Evolutionary conservation across 2,329 filamentous ascomycete genomes (phyloP).

Genomic region (Camptophora hylomeconis): DNA sequence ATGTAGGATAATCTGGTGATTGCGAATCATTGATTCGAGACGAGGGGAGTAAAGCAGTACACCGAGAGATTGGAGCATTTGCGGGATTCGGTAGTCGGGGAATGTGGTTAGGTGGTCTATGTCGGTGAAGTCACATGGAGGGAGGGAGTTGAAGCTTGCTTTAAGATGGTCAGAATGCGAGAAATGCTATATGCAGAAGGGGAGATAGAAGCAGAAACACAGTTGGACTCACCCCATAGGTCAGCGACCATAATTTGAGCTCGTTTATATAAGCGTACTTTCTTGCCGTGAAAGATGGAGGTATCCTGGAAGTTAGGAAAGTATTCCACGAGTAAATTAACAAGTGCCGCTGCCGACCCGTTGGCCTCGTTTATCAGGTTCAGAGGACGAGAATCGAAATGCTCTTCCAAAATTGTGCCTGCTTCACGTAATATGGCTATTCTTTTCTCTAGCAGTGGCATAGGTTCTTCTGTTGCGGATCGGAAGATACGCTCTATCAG

Average conservation of each 20-base stretch:
- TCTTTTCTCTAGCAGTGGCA: conserved; percentile 69
- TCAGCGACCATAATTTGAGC: conserved; percentile 95
- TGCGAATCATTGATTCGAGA: conserved; percentile 56
- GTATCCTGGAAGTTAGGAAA: conserved; percentile 73
- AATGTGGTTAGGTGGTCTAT: conserved; percentile 98
- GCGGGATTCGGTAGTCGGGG: conserved; percentile 93
- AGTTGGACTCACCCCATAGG: too few relatives aligned
- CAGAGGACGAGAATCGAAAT: conserved; percentile 61
- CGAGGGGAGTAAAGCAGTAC: conserved; percentile 75
- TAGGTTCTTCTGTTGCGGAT: conserved; percentile 72
- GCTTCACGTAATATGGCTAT: conserved; percentile 72
- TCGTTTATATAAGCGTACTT: conserved; percentile 76
- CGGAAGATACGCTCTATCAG: conserved; percentile 67
- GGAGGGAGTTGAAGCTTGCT: conserved; percentile 77
- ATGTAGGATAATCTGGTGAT: conserved; percentile 51
- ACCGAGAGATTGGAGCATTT: conserved; percentile 73
- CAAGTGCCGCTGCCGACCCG: conserved; percentile 67
- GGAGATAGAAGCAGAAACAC: too few relatives aligned
- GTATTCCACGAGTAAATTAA: conserved; percentile 70
- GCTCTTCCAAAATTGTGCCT: conserved; percentile 64
- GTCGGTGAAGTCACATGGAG: conserved; percentile 70
- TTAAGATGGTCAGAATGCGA: too few relatives aligned
- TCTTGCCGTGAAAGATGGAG: conserved; percentile 57
- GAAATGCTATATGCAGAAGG: too few relatives aligned
- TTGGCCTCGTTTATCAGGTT: conserved; percentile 63